Base-by-base conservation (phyloP, 2,329 filamentous ascomycete species). In the Biscogniauxia mediterranea region DNA sequence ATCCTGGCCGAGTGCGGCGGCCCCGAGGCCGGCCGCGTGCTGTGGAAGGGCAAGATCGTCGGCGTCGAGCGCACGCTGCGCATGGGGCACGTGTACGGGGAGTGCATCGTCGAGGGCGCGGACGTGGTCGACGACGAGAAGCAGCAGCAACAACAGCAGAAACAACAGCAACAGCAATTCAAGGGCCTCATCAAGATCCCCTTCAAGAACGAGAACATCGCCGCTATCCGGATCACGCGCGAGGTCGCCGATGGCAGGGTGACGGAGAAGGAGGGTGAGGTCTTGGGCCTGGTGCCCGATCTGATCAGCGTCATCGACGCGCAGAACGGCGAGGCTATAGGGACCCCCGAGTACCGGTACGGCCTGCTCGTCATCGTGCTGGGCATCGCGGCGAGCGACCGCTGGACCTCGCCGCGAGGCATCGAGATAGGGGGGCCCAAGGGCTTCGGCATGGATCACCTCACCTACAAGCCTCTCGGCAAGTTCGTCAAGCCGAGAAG, bases 121-220 rank as follows among this genome's bases (percentile, higher is more conserved):
- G 79, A 82, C 21, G 64, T 78, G 59, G 66, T 73, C 57, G 74
- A 76, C 4, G 71, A 73, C 25, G 66, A 68, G 2, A n/a, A 38
- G 2, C 17, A 64, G 2, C 59, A 63, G 6, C 68, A 73, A 32
- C n/a, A n/a, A n/a, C n/a, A n/a, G n/a, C n/a, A n/a, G n/a, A n/a
- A n/a, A n/a, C n/a, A n/a, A n/a, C n/a, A 38, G 2, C 17, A 64
- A 1, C 59, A 63, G 6, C 68, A 73, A 32, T 76, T 81, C 70
- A 61, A 69, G 52, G 85, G 85, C 0, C 66, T 74, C 28, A 74
- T 89, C 70, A 87, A 84, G 69, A 87, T 91, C 55, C 87, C 88
- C 0, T 90, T 90, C 78, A 90, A 90, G 75, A 91, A 91, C 72
- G 88, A 91, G 70, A 91, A 90, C 68, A 88, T 91, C 52, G 83